phyloP scores from a whole-genome alignment of 306 rosid species.

The Trifolium fragiferum region DNA sequence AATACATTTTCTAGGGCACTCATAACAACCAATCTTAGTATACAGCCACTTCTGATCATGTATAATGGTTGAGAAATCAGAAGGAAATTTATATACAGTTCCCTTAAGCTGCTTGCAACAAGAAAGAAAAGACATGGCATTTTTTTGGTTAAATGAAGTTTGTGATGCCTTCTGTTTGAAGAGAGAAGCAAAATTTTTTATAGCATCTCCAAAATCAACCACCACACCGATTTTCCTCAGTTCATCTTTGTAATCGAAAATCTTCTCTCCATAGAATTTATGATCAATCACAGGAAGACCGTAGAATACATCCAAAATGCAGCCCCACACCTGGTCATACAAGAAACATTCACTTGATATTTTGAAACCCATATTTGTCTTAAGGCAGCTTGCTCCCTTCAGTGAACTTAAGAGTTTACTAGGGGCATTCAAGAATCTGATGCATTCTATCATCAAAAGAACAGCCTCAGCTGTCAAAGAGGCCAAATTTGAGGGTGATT shows the following conservation, averaged over 20 bases:
- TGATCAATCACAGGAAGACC: slow-evolving; percentile 60
- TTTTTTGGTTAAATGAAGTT: slow-evolving; percentile 42
- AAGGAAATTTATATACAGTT: slow-evolving; percentile 40
- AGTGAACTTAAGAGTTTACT: slow-evolving; percentile 42
- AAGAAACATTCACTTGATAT: slow-evolving; percentile 58
- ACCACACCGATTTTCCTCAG: slow-evolving; percentile 57
- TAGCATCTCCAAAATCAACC: slow-evolving; percentile 63
- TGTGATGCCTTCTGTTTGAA: slow-evolving; percentile 51
- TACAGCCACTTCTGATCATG: slow-evolving; percentile 57
- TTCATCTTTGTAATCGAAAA: slow-evolving; percentile 40
- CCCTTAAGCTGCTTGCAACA: slow-evolving; percentile 48
- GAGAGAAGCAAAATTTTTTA: slow-evolving; percentile 41
- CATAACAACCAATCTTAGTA: slow-evolving; percentile 49
- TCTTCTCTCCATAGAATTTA: slow-evolving; percentile 48
- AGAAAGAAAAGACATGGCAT: slow-evolving; percentile 55
- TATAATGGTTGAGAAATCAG: slow-evolving; percentile 39
- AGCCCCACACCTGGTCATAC: slow-evolving; percentile 59
- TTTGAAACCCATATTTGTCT: slow-evolving; percentile 64
- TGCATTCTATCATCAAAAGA: slow-evolving; percentile 46
- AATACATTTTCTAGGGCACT: slow-evolving; percentile 63
- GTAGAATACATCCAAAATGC: slow-evolving; percentile 61
- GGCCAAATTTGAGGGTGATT: slow-evolving; percentile 47
- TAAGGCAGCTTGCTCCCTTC: slow-evolving; percentile 46
- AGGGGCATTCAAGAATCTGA: background rate
- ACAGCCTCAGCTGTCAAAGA: slow-evolving; percentile 52